Evolutionary conservation across 257 asterid genomes (phyloP), one percentile per base, ranked within the genome.

Genomic region (Phtheirospermum japonicum): DNA sequence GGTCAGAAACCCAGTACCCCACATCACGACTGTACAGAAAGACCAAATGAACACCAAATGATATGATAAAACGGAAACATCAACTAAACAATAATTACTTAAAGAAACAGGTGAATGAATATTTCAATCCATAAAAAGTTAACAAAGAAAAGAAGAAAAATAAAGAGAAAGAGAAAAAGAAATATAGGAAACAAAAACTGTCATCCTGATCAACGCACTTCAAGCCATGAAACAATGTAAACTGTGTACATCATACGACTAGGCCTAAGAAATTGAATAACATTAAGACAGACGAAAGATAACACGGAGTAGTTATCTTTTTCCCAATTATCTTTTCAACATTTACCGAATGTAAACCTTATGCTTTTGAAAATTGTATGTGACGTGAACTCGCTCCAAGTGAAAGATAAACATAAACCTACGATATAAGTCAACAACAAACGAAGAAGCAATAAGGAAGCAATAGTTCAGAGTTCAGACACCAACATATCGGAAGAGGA

Each of bases 1-100:
- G 46, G 68, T 82, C 71, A 77, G 72, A 63, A 59, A 66, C 14
- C 56, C 30, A 67, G 40, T 36, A 36, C 40, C 10, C 11, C 40
- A 57, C 53, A 65, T 67, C 50, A 57, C 10, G 31, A 55, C 23
- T 23, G 17, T 48, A 50, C 10, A 3, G 30, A 71, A 28, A 62
- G 56, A 48, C 55, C 72, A 42, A 51, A 65, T 53, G 32, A 60
- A 53, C 50, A 53, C 18, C 49, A 53, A 68, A 62, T 36, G 55
- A 53, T n/a, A n/a, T 33, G 45, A 66, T 20, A 30, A 59, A 71
- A 39, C 54, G n/a, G 50, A 54, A 50, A 59, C 54, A 72, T 59
- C 61, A 59, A 40, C 43, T 63, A n/a, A 45, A 54, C 40, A n/a
- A 16, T 13, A 37, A 50, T 19, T 39, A 42, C 16, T 37, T 33